Percentiles rank a stretch among this genome's conserved stretches.
phyloP scores from a whole-genome alignment of 2,329 filamentous ascomycete genomes.

The Didymella arachidicola region DNA sequence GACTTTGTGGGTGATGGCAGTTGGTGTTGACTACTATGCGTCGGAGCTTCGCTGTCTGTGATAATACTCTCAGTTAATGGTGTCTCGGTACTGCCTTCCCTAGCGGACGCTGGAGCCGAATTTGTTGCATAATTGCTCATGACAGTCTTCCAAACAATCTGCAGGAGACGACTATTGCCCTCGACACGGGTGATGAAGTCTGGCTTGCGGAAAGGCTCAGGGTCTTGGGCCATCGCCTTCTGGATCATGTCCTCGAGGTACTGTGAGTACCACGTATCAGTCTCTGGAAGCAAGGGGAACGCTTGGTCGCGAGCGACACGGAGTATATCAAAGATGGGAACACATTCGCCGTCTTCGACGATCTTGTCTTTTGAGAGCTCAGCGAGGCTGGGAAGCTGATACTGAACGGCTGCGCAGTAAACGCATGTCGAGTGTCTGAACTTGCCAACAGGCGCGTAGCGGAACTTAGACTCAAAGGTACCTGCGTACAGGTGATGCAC shows the following conservation, averaged over 20 bases:
- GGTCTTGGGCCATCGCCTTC: constrained; percentile 30
- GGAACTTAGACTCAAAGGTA: not conserved
- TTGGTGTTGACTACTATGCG: constrained; percentile 5
- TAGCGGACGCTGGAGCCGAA: not conserved
- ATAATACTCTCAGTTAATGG: constrained; percentile 8
- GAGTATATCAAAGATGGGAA: constrained; percentile 6
- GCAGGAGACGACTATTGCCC: constrained; percentile 36
- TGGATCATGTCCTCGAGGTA: constrained; percentile 36
- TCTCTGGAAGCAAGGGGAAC: constrained; percentile 3
- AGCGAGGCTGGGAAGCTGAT: constrained; percentile 35
- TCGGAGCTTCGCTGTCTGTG: constrained; percentile 14
- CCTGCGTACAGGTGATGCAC: constrained; percentile 12
- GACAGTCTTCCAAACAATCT: constrained; percentile 41
- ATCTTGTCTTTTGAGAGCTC: constrained; percentile 37
- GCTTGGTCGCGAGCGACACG: not conserved
- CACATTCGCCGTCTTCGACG: not conserved
- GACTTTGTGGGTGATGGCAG: constrained; percentile 12
- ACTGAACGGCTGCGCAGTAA: constrained; percentile 39
- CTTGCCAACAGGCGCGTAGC: not conserved
- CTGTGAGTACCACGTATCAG: constrained; percentile 35
- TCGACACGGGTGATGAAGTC: constrained; percentile 39
- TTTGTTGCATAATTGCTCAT: constrained; percentile 30
- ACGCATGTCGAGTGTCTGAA: constrained; percentile 32
- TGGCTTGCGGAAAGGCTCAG: constrained; percentile 32
- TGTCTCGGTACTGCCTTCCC: constrained; percentile 1